Evolutionary conservation across 495 filamentous ascomycete genomes (phyloP), one percentile per base, ranked within the genome.

Genomic region (Aspergillus kassunensis): DNA sequence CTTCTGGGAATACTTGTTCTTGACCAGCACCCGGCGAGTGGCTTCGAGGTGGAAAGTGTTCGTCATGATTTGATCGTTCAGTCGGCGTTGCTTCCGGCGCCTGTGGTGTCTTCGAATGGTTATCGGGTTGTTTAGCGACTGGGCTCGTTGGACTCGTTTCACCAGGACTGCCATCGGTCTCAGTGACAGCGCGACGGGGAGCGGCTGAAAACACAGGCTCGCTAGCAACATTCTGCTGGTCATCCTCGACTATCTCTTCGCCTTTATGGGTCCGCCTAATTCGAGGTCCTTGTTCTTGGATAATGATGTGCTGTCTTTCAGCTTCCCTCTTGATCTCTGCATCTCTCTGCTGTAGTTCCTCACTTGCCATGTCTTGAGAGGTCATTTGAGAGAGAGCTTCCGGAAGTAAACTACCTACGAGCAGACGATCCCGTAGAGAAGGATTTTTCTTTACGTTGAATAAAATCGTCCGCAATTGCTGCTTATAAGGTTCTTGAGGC

Each of bases 241-340:
- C 88, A 27, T 87, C 84, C 44, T 88, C 90, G 30, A 98, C 80
- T 12, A 95, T 51, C 61, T 98, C 93, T 51, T 97, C 91, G 24
- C 93, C 93, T 67, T 97, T 98, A 65, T 97, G 93, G 2, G 92
- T 97, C 56, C 87, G 84, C 59, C 91, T 80, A 49, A 96, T 87
- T 4, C 91, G 82, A 6, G 92, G 93, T 0, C 81, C 83, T 57
- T 91, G 84, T 31, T 95, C 89, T 33, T 89, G 82, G 25, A 91
- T 79, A 44, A 95, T 81, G 42, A 91, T 88, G 44, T 90, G 83
- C 57, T 96, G 91, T 55, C 93, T 87, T 55, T 97, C 93, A 1
- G 86, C 83, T 63, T 91, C 86, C 44, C 84, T 79, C 57, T 84
- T 83, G 68, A 88, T 84, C 50, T 80, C 75, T 11, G 88, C 88